Percentiles rank a stretch among this genome's conserved stretches.
Evolutionary conservation across 140 eudicot species (phyloP).

Genomic region (Oenanthe javanica): DNA sequence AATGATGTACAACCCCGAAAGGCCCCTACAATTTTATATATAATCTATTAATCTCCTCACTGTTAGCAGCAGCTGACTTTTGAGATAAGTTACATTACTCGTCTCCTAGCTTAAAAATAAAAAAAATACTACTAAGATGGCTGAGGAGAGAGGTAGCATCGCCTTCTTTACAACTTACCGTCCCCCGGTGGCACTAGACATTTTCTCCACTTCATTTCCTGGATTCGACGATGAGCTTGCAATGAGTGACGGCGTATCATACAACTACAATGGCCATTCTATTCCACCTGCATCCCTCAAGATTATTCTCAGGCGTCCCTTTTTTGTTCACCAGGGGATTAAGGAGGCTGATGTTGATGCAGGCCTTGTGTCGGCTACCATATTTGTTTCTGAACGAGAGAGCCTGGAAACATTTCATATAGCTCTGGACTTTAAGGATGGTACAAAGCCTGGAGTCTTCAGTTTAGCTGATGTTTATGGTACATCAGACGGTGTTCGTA

Average conservation of each 20-base stretch:
- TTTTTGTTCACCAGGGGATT: neutral
- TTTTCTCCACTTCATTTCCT: neutral
- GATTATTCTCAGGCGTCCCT: neutral
- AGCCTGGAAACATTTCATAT: neutral
- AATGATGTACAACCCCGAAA: no score
- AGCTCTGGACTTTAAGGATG: neutral
- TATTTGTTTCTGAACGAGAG: neutral
- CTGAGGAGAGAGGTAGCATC: neutral
- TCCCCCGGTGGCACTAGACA: neutral
- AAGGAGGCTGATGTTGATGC: neutral
- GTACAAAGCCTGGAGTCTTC: neutral
- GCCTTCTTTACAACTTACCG: slow-evolving; percentile 3
- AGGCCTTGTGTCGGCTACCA: neutral
- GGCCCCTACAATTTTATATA: neutral
- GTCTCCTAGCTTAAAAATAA: neutral
- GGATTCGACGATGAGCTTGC: neutral
- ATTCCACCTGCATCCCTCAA: neutral
- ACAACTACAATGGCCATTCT: neutral
- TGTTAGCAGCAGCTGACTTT: neutral
- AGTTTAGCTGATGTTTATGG: neutral
- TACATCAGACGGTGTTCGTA: neutral
- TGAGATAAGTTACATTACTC: neutral
- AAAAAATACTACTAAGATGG: neutral
- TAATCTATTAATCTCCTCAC: no score
- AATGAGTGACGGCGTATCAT: neutral